Evolutionary conservation across 202 grass and related monocot species (phyloP).

Genomic region (Alloteropsis angusta): DNA sequence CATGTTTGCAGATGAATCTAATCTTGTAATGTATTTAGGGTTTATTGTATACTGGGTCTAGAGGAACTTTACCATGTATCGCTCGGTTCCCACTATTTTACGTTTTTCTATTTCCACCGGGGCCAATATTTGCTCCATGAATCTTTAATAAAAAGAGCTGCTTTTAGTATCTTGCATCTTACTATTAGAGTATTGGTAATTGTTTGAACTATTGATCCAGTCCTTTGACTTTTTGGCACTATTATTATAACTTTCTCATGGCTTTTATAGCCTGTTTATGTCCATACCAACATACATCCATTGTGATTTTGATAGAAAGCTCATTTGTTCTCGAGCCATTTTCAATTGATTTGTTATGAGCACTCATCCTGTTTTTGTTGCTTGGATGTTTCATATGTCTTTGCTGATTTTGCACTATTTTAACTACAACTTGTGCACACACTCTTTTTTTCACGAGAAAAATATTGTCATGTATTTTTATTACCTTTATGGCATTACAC

Average conservation of each 20-base stretch:
- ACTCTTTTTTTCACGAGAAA: neutral
- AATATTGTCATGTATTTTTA: neutral
- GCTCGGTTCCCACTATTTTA: neutral
- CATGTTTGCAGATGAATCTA: constrained; percentile 3
- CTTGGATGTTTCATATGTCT: neutral
- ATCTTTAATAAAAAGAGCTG: neutral
- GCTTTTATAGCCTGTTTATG: neutral
- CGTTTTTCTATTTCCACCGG: neutral
- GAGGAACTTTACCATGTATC: neutral
- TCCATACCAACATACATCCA: neutral
- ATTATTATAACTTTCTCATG: neutral
- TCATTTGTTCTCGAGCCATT: neutral
- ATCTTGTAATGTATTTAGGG: neutral
- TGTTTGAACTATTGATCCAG: neutral
- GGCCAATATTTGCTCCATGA: neutral
- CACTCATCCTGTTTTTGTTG: neutral
- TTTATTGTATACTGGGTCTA: constrained; percentile 2
- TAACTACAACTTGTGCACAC: neutral
- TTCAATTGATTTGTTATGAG: neutral
- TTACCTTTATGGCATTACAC: neutral
- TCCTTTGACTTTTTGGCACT: neutral
- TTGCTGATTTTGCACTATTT: neutral
- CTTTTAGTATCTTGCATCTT: neutral
- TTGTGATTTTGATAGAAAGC: neutral
- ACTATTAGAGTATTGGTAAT: neutral